Evolutionary conservation across 306 rosid species (phyloP).

Genomic region (Corylus heterophylla): DNA sequence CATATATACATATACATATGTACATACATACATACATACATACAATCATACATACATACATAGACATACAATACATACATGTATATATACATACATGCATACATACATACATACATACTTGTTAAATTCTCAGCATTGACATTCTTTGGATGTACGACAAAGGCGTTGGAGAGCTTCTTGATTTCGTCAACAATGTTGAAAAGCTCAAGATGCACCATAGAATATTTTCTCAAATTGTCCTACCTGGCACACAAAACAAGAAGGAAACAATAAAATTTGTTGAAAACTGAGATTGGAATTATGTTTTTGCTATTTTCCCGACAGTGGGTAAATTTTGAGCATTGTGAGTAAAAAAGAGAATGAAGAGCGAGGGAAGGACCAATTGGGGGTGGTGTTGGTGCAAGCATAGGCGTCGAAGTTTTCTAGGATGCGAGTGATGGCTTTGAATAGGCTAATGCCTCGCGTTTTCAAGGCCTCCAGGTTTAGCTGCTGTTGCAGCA

Average conservation of each 20-base stretch:
- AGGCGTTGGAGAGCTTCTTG: constrained; percentile 83
- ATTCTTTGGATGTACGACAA: constrained; percentile 74
- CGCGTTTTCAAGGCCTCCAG: constrained; percentile 76
- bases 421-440: constrained; percentile 79
- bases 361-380: constrained; percentile 28
- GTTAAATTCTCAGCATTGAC: constrained; percentile 81
- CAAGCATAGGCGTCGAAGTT: constrained; percentile 75
- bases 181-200: constrained; percentile 92
- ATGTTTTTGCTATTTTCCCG: no score
- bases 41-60: no score
- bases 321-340: neutral
- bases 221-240: constrained; percentile 80
- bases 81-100: no score
- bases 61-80: no score
- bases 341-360: neutral
- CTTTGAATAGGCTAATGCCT: constrained; percentile 73
- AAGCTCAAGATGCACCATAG: constrained; percentile 91
- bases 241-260: constrained; percentile 47
- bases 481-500: constrained; percentile 81
- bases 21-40: no score
- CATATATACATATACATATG: no score
- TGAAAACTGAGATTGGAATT: no score
- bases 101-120: constrained; percentile 30
- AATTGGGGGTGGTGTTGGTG: constrained; percentile 80
- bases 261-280: neutral